Conservation (phyloP, 202 grass and related monocot species). For the Elaeis oleifera region DNA sequence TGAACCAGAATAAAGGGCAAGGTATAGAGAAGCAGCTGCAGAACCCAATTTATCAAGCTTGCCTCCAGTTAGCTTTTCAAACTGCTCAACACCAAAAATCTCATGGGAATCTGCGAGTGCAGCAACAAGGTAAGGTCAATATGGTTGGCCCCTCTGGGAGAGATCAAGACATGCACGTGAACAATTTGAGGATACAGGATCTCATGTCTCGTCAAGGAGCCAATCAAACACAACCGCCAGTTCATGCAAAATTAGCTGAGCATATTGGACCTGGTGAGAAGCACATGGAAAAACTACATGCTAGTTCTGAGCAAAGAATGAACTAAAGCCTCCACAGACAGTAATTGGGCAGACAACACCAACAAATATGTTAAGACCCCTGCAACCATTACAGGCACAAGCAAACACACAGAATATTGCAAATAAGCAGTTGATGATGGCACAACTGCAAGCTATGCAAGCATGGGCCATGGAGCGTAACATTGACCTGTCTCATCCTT, state of each 20-base stretch:
- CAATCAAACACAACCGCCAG: constrained; percentile 24
- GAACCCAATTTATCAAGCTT: constrained; percentile 51
- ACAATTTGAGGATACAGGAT: constrained; percentile 72
- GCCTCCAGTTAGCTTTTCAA: constrained; percentile 62
- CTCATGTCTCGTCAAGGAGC: constrained; percentile 55
- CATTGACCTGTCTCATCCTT: constrained; percentile 75
- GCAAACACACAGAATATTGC: constrained; percentile 19
- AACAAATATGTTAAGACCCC: constrained; percentile 36
- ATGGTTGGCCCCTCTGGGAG: constrained; percentile 38
- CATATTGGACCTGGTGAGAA: constrained; percentile 47
- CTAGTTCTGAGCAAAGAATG: constrained; percentile 48
- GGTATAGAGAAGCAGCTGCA: constrained; percentile 15
- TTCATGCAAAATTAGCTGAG: constrained; percentile 40
- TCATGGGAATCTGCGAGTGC: constrained; percentile 48
- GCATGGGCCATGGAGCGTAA: constrained; percentile 87
- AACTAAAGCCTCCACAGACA: constrained; percentile 50
- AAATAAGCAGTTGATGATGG: constrained; percentile 41
- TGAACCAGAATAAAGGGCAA: constrained; percentile 22
- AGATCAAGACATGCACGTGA: constrained; percentile 48
- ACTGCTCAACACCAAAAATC: constrained; percentile 58
- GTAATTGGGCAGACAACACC: constrained; percentile 42
- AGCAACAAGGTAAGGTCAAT: constrained; percentile 53
- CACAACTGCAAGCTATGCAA: constrained; percentile 71
- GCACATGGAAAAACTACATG: constrained; percentile 35
- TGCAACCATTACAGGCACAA: constrained; percentile 40